These are phyloP conservation scores for Trichoderma pleuroti DNA, from an alignment of 2,329 filamentous ascomycete species.

Conservation along the genomic window DNA sequence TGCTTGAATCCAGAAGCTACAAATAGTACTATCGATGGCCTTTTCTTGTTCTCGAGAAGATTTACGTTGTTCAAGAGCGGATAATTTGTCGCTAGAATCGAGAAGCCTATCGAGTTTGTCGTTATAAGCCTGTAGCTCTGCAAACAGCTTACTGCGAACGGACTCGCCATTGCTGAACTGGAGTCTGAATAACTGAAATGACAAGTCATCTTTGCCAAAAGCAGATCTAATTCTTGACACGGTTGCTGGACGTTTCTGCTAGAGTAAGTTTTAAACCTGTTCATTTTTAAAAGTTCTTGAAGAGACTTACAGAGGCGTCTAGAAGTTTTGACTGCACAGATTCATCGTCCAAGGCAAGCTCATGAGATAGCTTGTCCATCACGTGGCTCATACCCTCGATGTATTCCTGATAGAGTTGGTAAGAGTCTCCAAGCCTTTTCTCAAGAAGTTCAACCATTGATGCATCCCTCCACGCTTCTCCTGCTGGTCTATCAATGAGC, in stretches of 20 bases:
- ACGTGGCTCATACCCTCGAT: neutral
- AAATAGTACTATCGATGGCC: neutral
- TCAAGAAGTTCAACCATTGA: neutral
- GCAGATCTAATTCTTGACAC: neutral
- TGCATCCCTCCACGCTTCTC: neutral
- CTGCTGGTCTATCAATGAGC: neutral
- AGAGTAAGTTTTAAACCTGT: neutral
- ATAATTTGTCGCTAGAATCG: neutral
- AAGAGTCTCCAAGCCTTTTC: neutral
- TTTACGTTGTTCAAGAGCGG: neutral
- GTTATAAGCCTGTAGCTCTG: neutral
- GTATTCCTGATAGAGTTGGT: neutral
- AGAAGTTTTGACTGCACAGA: neutral
- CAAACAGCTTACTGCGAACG: neutral
- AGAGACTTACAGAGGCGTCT: neutral
- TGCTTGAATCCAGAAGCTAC: neutral
- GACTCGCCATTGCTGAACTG: neutral
- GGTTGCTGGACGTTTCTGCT: neutral
- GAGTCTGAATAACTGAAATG: neutral
- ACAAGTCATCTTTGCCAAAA: neutral
- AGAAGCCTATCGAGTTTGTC: neutral
- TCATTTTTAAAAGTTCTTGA: neutral
- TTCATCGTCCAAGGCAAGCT: neutral
- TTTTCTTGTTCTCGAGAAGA: neutral
- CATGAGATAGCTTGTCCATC: neutral